phyloP scores from a whole-genome alignment of 208 protist genomes.

The Crithidia sp. region DNA sequence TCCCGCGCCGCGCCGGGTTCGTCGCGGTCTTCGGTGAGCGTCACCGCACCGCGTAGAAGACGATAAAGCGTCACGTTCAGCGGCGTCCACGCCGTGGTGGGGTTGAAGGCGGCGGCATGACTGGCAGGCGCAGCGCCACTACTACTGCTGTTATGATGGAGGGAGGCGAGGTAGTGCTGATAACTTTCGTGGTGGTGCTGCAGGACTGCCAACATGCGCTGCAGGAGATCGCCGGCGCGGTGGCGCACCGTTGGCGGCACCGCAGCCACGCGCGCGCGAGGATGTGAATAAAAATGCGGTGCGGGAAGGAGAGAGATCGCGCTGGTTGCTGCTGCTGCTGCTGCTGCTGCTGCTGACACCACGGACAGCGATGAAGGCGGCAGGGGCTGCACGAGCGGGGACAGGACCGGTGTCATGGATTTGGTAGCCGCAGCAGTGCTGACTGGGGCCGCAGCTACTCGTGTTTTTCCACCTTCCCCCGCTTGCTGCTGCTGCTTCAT shows the following conservation, averaged over 20 bases:
- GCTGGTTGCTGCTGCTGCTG: too few species aligned
- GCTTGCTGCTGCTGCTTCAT: too few species aligned
- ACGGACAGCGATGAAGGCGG: too few species aligned
- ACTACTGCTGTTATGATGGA: too few species aligned
- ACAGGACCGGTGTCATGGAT: too few species aligned
- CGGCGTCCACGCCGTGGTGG: conserved; percentile 38
- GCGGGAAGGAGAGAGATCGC: neutral
- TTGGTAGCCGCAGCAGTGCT: too few species aligned
- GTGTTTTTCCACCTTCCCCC: too few species aligned
- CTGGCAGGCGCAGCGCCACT: neutral
- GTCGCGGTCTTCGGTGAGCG: conserved; percentile 51
- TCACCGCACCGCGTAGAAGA: conserved; percentile 42
- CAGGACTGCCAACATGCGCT: conserved; percentile 35
- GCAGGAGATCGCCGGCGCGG: conserved; percentile 32
- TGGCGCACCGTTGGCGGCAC: conserved; percentile 20
- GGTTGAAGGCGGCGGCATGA: neutral
- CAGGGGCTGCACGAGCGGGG: too few species aligned
- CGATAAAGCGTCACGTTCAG: conserved; percentile 46
- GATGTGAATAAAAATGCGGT: neutral
- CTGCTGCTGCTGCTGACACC: too few species aligned
- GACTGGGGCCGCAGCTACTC: too few species aligned
- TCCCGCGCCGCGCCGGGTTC: conserved; percentile 40
- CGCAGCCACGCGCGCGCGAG: neutral
- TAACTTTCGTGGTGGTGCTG: conserved; percentile 29
- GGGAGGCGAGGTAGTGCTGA: neutral